phyloP scores from a whole-genome alignment of 352 stramenopile genomes.

The Globisporangium iwayamae region DNA sequence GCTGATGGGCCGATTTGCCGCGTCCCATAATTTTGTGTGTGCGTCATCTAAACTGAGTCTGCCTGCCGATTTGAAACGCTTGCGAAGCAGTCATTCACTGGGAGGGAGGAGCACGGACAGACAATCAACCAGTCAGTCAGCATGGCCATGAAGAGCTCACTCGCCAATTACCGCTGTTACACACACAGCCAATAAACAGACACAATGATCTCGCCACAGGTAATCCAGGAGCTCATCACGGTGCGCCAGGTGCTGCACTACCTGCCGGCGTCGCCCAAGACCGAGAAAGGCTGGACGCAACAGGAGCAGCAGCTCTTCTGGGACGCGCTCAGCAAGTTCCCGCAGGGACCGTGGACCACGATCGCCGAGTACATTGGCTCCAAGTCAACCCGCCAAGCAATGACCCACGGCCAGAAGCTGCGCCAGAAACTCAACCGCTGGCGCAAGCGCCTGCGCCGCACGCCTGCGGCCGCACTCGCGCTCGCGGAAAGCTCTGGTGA shows the following conservation, averaged over 20 bases:
- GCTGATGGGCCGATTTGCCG: not conserved
- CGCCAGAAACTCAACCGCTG: slow-evolving; percentile 48
- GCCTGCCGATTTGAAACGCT: slow-evolving; percentile 4
- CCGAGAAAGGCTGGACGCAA: slow-evolving; percentile 29
- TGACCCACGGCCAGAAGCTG: slow-evolving; percentile 51
- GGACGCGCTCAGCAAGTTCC: slow-evolving; percentile 33
- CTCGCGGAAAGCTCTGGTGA: not conserved
- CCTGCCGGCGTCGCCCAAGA: slow-evolving; percentile 27
- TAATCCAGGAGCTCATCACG: slow-evolving; percentile 33
- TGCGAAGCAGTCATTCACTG: not conserved
- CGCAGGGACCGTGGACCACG: slow-evolving; percentile 40
- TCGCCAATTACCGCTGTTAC: slow-evolving; percentile 5
- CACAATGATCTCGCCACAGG: slow-evolving; percentile 25
- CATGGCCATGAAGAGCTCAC: slow-evolving; percentile 4
- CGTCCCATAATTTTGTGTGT: not conserved
- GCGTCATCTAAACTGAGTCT: slow-evolving; percentile 2
- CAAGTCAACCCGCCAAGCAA: slow-evolving; percentile 36
- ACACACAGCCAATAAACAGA: not conserved
- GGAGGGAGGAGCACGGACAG: not conserved
- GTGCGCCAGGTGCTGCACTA: slow-evolving; percentile 36
- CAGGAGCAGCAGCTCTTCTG: slow-evolving; percentile 43
- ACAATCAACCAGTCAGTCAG: not conserved
- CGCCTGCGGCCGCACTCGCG: slow-evolving; percentile 7
- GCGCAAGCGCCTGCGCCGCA: slow-evolving; percentile 30
- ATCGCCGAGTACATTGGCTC: slow-evolving; percentile 46